Evolutionary conservation across 129 eudicot genomes (phyloP), one percentile per base, ranked within the genome.

Genomic region (Lonicera japonica): DNA sequence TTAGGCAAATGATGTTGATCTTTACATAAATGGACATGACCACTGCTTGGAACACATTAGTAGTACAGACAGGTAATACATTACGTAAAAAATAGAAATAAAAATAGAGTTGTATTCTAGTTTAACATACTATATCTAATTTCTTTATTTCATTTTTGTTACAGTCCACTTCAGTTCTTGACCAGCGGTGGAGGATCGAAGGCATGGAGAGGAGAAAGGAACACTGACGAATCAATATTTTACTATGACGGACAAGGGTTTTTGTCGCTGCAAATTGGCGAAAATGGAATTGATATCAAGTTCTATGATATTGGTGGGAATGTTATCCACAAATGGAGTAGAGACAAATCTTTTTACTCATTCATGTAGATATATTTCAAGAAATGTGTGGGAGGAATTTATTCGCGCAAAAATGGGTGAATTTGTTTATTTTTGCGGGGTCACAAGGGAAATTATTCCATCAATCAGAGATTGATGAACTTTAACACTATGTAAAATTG

Each of bases 161-260:
- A 43, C 80, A 86, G 97, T 69, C 66, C 69, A 14, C 78, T 90
- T 63, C 95, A 90, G 15, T 90, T 86, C 61, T 56, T 90, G 25
- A 90, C 97, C n/a, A 90, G 97, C 21, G 97, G 97, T 19, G 97
- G 88, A 7, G 97, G 97, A 19, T 90, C 97, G 61, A 90, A 86
- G 73, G 95, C 97, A 6, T 90, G 97, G 97, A 78, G 80, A 38
- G 95, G 92, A 19, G 75, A 69, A 23, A 70, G 64, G 86, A 48
- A 76, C 22, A 72, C 75, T 4, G 63, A 69, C 6, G 84, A 83
- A 20, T 66, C 80, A 76, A 81, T 77, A 68, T 77, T 90, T 41
- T 90, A 83, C n/a, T 77, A 90, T n/a, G 97, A 86, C 48, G 95
- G 97, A 11, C 97, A 90, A 66, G 97, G 97, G 59, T 90, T 83